Percentiles rank a stretch among this genome's conserved stretches.
These are phyloP conservation scores for Tylopilus subfusipes DNA, from an alignment of 768 basidiomycete species.

Conservation along the genomic window DNA sequence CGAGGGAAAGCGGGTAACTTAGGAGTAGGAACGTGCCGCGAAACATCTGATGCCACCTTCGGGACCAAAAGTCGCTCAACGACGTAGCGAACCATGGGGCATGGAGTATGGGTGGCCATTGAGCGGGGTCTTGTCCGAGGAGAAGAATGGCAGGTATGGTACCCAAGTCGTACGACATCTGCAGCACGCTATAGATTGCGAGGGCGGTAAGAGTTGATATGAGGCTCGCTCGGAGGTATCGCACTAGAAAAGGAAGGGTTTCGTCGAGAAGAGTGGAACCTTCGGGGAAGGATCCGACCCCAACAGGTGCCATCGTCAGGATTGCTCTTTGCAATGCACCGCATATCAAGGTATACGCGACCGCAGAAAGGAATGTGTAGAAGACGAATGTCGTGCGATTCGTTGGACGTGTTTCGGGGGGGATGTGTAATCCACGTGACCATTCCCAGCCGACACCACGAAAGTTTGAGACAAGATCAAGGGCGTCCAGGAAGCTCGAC, in stretches of 20 bases:
- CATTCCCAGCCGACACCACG: neutral
- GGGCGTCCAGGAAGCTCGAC: neutral
- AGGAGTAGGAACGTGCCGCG: neutral
- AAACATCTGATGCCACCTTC: neutral
- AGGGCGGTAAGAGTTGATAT: neutral
- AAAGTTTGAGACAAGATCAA: neutral
- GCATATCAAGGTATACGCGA: neutral
- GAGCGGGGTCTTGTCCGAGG: neutral
- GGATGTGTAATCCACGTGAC: neutral
- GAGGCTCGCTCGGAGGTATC: neutral
- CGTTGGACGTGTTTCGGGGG: neutral
- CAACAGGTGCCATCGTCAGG: neutral
- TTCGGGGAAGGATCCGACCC: neutral
- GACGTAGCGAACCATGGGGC: neutral
- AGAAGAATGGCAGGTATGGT: neutral
- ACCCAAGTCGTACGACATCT: neutral
- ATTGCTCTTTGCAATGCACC: neutral
- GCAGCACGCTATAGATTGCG: neutral
- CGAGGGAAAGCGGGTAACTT: neutral
- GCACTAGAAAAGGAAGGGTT: neutral
- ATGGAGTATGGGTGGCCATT: neutral
- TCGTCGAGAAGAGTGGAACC: neutral
- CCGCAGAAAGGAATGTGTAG: neutral
- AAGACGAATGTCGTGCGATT: neutral
- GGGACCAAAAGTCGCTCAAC: neutral